These are phyloP conservation scores for Ajuga chamaepitys DNA, from an alignment of 257 asterid species.

Conservation along the genomic window DNA sequence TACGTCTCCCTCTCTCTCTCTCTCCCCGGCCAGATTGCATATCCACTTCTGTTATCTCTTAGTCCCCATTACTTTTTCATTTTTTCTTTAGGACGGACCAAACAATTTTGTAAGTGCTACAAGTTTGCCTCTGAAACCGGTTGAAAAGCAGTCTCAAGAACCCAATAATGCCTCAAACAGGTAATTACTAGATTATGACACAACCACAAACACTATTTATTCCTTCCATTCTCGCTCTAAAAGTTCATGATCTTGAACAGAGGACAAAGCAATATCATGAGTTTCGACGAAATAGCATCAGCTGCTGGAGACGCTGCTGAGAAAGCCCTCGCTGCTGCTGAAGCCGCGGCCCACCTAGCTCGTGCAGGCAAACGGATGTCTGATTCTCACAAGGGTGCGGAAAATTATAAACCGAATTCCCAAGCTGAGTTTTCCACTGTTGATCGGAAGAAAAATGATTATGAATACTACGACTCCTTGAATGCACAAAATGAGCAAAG, in stretches of 20 bases:
- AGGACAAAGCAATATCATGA: conserved; percentile 28
- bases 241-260: conserved; percentile 12
- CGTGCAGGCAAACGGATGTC: conserved; percentile 33
- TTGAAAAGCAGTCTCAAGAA: conserved; percentile 32
- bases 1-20: conserved; percentile 21
- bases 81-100: conserved; percentile 65
- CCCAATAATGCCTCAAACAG: conserved; percentile 34
- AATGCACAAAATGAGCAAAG: conserved; percentile 3
- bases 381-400: conserved; percentile 10
- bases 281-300: conserved; percentile 55
- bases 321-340: conserved; percentile 87
- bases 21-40: conserved; percentile 2
- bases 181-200: conserved; percentile 20
- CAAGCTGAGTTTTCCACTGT: background rate
- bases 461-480: conserved; percentile 12
- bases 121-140: conserved; percentile 59
- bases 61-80: background rate
- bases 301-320: conserved; percentile 90
- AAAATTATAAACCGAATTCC: conserved; percentile 14
- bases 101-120: conserved; percentile 59
- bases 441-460: conserved; percentile 9
- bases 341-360: conserved; percentile 76
- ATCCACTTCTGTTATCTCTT: background rate
- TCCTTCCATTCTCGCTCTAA: background rate
- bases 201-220: background rate